These are phyloP conservation scores for Ettlia oleoabundans DNA, from an alignment of 139 green algal genomes.

Conservation along the genomic window DNA sequence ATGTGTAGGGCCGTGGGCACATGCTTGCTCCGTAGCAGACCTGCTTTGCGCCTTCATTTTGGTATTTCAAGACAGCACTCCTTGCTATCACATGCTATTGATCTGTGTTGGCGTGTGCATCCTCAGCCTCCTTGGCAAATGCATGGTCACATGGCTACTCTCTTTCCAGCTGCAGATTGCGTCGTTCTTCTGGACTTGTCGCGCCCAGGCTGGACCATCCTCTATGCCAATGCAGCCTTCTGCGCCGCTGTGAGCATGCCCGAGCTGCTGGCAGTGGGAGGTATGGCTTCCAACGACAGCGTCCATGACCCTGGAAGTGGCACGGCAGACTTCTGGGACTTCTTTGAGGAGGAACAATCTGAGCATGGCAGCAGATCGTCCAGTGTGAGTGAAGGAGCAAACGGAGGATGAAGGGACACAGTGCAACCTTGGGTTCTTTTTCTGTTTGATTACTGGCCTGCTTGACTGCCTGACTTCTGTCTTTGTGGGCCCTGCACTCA, in stretches of 20 bases:
- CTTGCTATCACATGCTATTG: no score
- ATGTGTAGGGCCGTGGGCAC: no score
- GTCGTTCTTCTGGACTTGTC: constrained; percentile 77
- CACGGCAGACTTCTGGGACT: background rate
- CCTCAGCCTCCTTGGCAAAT: no score
- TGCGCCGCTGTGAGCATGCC: background rate
- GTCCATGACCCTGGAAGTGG: background rate
- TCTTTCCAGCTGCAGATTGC: constrained; percentile 53
- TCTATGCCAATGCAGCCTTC: constrained; percentile 77
- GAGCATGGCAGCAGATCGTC: background rate
- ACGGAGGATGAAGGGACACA: no score
- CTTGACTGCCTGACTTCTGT: no score
- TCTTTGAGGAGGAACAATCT: background rate
- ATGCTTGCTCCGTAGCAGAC: no score
- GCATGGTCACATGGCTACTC: background rate
- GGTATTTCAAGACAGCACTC: no score
- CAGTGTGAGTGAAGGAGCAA: background rate
- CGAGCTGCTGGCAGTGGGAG: background rate
- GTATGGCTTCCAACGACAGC: background rate
- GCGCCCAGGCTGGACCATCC: constrained; percentile 60
- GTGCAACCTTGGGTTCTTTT: no score
- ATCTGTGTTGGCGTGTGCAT: background rate
- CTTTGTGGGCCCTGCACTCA: no score
- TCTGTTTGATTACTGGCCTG: no score
- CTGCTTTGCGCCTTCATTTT: no score